phyloP scores from a whole-genome alignment of 495 filamentous ascomycete species.

The Xylaria castorea region DNA sequence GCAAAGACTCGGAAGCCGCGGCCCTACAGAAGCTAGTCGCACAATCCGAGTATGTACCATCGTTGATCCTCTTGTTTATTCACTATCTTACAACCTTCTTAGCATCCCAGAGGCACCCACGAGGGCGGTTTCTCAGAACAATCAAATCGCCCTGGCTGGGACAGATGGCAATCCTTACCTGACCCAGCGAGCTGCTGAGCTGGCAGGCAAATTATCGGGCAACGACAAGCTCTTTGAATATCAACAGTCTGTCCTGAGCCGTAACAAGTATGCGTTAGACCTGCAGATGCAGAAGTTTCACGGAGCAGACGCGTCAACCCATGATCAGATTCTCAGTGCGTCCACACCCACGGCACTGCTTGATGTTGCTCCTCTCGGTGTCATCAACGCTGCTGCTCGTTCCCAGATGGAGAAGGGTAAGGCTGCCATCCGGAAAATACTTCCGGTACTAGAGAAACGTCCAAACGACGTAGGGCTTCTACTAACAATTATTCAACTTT shows the following conservation, averaged over 20 bases:
- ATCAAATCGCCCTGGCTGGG: conserved; percentile 67
- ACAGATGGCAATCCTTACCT: conserved; percentile 76
- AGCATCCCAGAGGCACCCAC: conserved; percentile 83
- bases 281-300: conserved; percentile 80
- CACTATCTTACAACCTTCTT: conserved; percentile 35
- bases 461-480: conserved; percentile 85
- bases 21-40: conserved; percentile 67
- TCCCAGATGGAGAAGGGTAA: conserved; percentile 68
- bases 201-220: conserved; percentile 60
- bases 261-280: conserved; percentile 74
- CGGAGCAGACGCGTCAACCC: conserved; percentile 72
- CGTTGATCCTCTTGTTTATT: background rate
- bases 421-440: conserved; percentile 72
- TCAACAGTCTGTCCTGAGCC: conserved; percentile 70
- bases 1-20: conserved; percentile 75
- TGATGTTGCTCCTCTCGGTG: conserved; percentile 68
- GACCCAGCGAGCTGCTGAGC: conserved; percentile 70
- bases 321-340: conserved; percentile 58
- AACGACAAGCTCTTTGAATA: conserved; percentile 79
- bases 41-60: conserved; percentile 46
- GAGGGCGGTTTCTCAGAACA: conserved; percentile 78
- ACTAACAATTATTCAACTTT: conserved; percentile 84
- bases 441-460: conserved; percentile 75
- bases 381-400: conserved; percentile 81
- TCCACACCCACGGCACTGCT: conserved; percentile 61